Evolutionary conservation across 192 early-diverging fungal genomes (phyloP), one percentile per base, ranked within the genome.

Genomic region (Coemansia sp.): DNA sequence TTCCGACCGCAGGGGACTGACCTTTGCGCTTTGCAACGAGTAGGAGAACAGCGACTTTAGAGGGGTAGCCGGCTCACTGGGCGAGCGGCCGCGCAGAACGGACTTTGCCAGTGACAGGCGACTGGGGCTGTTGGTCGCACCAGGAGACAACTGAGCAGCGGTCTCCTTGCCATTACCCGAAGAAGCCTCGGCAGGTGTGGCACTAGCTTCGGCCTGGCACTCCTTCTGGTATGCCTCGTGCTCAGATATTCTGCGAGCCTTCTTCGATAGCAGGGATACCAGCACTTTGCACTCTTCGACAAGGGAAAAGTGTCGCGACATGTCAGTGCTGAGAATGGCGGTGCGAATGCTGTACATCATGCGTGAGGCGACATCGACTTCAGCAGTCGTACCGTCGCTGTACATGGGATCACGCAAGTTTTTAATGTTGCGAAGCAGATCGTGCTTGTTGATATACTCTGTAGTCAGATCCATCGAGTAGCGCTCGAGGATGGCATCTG

Each of bases 301-400:
- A 18, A 89, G 69, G 4, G 66, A 84, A 82, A 94, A 98, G 71
- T 98, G 96, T 10, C 90, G 87, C 2, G 86, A 79, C 96, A 98
- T 98, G 71, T 98, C 96, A 1, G 96, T 98, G 18, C 89, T 87
- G 40, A 98, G 83, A 62, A 98, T 94, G 41, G 87, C 90, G 66
- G 92, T 43, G 0, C 59, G 59, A 15, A 83, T 67, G 66, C 76
- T 74, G 45, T 59, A 69, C 32, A 74, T 70, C 76, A 83, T 83
- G 24, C 80, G 75, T 13, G 75, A 71, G 37, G 75, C 75, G 27
- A 83, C 67, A 38, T 77, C 73, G 18, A 65, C 47, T 43, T 77
- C 70, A 6, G 74, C 71, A 35, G 85, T 84, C 0, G 87, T 87
- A 37, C 76, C 76, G 53, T 77, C 74, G 58, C 71, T 77, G 38